Conservation (phyloP, 306 rosid genomes). For the Elaeagnus macrophylla region DNA sequence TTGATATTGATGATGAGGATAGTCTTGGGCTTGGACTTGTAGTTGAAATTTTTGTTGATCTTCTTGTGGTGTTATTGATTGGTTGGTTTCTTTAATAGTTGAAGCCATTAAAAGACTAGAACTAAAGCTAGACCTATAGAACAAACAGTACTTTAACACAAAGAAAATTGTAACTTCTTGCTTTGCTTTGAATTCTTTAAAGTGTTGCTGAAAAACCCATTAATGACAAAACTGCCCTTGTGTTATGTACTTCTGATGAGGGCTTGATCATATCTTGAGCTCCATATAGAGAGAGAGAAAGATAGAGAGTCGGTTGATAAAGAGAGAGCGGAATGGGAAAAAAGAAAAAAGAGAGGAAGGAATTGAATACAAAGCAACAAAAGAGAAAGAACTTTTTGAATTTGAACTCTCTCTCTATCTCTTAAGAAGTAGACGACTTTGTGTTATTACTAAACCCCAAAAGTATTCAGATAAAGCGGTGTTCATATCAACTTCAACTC, state of each 20-base stretch:
- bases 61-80: slow-evolving; percentile 23
- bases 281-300: slow-evolving; percentile 15
- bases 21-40: slow-evolving; percentile 20
- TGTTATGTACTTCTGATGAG: slow-evolving; percentile 18
- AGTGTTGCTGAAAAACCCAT: slow-evolving; percentile 27
- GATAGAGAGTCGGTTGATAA: slow-evolving; percentile 41
- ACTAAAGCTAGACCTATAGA: too few species aligned
- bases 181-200: slow-evolving; percentile 8
- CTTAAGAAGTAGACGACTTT: slow-evolving; percentile 28
- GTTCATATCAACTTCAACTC: slow-evolving; percentile 19
- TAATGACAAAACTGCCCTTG: slow-evolving; percentile 39
- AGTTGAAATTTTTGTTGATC: slow-evolving; percentile 38
- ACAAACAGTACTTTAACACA: background rate
- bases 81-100: slow-evolving; percentile 25
- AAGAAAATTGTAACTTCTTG: slow-evolving; percentile 21
- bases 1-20: slow-evolving; percentile 25
- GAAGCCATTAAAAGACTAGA: slow-evolving; percentile 47
- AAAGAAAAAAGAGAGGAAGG: slow-evolving; percentile 11
- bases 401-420: slow-evolving; percentile 14
- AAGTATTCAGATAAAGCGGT: slow-evolving; percentile 43
- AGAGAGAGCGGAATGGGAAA: slow-evolving; percentile 11
- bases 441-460: slow-evolving; percentile 7
- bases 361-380: slow-evolving; percentile 44
- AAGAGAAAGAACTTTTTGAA: background rate
- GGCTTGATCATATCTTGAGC: background rate